Evolutionary conservation across 495 filamentous ascomycete species (phyloP).

Genomic region (Penicillium fimorum): DNA sequence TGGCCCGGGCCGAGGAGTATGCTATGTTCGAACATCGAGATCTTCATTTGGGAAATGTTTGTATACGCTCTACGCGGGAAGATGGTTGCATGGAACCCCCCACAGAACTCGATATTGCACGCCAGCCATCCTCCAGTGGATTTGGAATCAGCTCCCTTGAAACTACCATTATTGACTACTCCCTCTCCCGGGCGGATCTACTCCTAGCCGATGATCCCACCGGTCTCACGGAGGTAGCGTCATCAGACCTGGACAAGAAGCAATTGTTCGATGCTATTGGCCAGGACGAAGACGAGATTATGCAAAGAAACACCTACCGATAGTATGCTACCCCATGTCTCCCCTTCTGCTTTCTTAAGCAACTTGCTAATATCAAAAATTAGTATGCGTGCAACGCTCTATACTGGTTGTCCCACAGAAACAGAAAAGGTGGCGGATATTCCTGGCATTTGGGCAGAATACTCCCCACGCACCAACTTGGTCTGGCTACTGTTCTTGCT

Average conservation of each 20-base stretch:
- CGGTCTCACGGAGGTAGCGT: conserved; percentile 37
- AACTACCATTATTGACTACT: conserved; percentile 87
- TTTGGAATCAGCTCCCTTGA: conserved; percentile 70
- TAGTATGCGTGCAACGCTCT: conserved; percentile 44
- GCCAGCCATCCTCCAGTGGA: conserved; percentile 38
- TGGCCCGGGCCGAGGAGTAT: conserved; percentile 72
- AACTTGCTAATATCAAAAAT: conserved; percentile 13
- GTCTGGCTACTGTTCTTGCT: conserved; percentile 54
- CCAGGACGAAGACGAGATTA: conserved; percentile 42
- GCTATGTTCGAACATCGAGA: conserved; percentile 86
- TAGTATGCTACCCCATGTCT: conserved; percentile 31
- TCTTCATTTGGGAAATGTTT: conserved; percentile 85
- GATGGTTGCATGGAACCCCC: conserved; percentile 37
- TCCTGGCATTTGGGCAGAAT: conserved; percentile 46
- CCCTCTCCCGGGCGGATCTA: conserved; percentile 66
- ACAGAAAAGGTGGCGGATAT: conserved; percentile 33
- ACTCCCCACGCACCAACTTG: conserved; percentile 48
- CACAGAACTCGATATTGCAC: conserved; percentile 30
- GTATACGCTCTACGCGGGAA: conserved; percentile 54
- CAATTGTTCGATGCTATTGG: conserved; percentile 47
- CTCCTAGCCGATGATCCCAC: conserved; percentile 25
- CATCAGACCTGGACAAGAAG: conserved; percentile 47
- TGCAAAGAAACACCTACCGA: conserved; percentile 44
- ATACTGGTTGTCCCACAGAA: conserved; percentile 34
- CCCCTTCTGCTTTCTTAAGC: neutral